Evolutionary conservation across 2,329 filamentous ascomycete genomes (phyloP), one percentile per base, ranked within the genome.

Genomic region (Sporothrix luriei): DNA sequence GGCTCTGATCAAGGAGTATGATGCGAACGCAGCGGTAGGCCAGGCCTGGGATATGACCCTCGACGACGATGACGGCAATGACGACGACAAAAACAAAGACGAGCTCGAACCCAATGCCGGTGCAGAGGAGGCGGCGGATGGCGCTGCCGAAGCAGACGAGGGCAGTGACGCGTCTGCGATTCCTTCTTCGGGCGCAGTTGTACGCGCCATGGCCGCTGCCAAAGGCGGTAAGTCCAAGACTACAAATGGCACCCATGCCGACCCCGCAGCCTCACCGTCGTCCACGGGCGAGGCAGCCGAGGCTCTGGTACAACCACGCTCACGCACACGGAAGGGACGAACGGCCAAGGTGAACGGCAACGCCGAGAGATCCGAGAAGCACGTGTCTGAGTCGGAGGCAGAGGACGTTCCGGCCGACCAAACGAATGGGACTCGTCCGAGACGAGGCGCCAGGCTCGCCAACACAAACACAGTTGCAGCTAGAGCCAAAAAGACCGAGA

Each of bases 1-100:
- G 16, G 51, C 66, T 4, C 69, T 75, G 49, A n/a, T 73, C 19
- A 61, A 71, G 10, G 64, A 69, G 14, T 75, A 71, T 46, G 65
- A 70, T 5, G 46, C 40, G 16, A 66, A 72, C 26, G 52, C 43
- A 16, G 21, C 62, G 1, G 51, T 71, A 2, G 66, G 67, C 21
- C 46, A 73, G 43, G 64, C 65, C 7, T 72, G 70, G 64, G 71
- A 74, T 16, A 21, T 68, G 24, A 68, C 73, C 6, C 70, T 40
- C 14, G 72, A 70, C 13, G 68, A 61, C 4, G 29, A 29, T 5
- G 29, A 29, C 29, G 29, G 5, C 29, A 5, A 3, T 5, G 29
- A 5, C 29, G 29, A 3, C 29, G 29, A 29, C 29, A 29, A 29
- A 3, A 29, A 33, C 33, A 9, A 33, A 1, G 33, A 73, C 4